Conservation (phyloP, 768 basidiomycete species). For the Hortiboletus flavorubellus region DNA sequence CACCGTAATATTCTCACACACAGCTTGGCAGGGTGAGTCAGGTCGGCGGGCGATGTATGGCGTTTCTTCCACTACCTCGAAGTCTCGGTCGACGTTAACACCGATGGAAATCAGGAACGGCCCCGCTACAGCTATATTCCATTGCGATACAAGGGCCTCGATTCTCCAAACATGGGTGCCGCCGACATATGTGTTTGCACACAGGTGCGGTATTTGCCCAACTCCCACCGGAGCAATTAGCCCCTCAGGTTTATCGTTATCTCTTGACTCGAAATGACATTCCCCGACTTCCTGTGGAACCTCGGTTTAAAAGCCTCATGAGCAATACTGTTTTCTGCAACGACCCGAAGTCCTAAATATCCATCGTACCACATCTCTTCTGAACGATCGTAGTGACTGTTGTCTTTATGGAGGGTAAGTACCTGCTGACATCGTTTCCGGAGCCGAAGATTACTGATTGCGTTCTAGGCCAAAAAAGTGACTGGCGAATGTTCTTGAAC, state of each 20-base stretch:
- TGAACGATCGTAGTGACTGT: neutral
- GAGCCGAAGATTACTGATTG: constrained; percentile 1
- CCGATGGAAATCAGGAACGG: constrained; percentile 20
- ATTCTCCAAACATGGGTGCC: constrained; percentile 18
- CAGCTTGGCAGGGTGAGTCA: constrained; percentile 30
- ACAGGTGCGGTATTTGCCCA: constrained; percentile 19
- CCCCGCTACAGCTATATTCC: constrained; percentile 15
- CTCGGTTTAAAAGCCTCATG: constrained; percentile 21
- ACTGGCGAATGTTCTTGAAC: constrained; percentile 30
- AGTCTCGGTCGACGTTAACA: constrained; percentile 15
- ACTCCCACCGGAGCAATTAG: constrained; percentile 5
- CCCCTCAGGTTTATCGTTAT: constrained; percentile 18
- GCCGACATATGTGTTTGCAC: constrained; percentile 3
- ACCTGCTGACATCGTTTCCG: neutral
- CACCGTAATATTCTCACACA: constrained; percentile 25
- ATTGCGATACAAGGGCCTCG: constrained; percentile 3
- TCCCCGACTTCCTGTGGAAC: constrained; percentile 22
- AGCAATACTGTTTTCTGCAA: constrained; percentile 3
- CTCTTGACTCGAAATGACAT: constrained; percentile 25
- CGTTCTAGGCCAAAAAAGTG: constrained; percentile 16
- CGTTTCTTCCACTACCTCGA: constrained; percentile 20
- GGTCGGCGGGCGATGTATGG: constrained; percentile 26
- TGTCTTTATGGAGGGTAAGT: constrained; percentile 20
- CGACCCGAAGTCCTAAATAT: neutral
- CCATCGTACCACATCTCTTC: neutral